Conservation (phyloP, 2,329 filamentous ascomycete species). For the Neofusicoccum cordaticola region DNA sequence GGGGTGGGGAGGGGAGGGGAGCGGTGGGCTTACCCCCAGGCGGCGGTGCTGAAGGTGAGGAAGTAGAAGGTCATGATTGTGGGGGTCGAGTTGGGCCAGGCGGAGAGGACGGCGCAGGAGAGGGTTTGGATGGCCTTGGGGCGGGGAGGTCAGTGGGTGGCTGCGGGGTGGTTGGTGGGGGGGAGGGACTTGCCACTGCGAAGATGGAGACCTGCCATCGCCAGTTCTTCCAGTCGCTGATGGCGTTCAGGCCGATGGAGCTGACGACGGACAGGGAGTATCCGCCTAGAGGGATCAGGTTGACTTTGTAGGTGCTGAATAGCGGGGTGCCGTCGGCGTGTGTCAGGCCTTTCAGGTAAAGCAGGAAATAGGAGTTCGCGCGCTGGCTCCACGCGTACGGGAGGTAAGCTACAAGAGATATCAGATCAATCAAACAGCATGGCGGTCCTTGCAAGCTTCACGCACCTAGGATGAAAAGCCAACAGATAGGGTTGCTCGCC, state of each 20-base stretch:
- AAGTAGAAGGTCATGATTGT: slow-evolving; percentile 20
- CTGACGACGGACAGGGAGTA: slow-evolving; percentile 18
- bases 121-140: not conserved
- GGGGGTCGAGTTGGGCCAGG: slow-evolving; percentile 13
- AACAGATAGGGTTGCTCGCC: slow-evolving; percentile 17
- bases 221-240: slow-evolving; percentile 20
- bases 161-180: no score
- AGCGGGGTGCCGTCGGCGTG: slow-evolving; percentile 13
- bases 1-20: no score
- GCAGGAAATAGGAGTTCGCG: slow-evolving; percentile 20
- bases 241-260: slow-evolving; percentile 18
- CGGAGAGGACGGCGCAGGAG: slow-evolving; percentile 15
- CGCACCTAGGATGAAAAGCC: slow-evolving; percentile 16
- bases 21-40: not conserved
- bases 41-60: slow-evolving; percentile 19
- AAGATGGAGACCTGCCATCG: slow-evolving; percentile 19
- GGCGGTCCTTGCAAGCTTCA: not conserved
- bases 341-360: slow-evolving; percentile 19
- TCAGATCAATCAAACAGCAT: not conserved
- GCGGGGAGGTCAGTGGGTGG: not conserved
- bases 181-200: not conserved
- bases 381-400: slow-evolving; percentile 21
- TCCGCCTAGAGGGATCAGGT: slow-evolving; percentile 20
- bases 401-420: slow-evolving; percentile 1
- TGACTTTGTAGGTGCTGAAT: slow-evolving; percentile 20